These are phyloP conservation scores for Debaryomyces maramus DNA, from an alignment of 805 yeast species.

Conservation along the genomic window DNA sequence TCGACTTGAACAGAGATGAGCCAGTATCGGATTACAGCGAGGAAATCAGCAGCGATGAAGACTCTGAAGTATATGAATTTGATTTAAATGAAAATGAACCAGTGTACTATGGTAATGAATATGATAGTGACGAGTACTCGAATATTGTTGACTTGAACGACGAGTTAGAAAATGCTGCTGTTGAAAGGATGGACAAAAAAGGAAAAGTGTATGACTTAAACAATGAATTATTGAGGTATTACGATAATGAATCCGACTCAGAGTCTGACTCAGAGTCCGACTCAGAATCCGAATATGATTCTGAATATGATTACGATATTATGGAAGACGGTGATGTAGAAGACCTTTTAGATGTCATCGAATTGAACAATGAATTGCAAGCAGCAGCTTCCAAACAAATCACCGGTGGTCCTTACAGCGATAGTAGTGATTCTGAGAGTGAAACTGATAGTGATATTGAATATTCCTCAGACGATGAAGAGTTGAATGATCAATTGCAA, in stretches of 20 bases:
- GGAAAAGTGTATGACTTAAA: slow-evolving; percentile 29
- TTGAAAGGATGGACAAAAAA: slow-evolving; percentile 25
- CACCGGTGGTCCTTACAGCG: slow-evolving; percentile 1
- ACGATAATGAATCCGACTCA: slow-evolving; percentile 26
- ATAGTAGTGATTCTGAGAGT: slow-evolving; percentile 8
- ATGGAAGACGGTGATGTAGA: slow-evolving; percentile 25
- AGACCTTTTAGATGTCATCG: slow-evolving; percentile 34
- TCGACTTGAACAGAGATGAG: slow-evolving; percentile 7
- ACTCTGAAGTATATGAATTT: slow-evolving; percentile 29
- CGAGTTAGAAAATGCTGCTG: slow-evolving; percentile 31
- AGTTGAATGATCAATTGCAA: slow-evolving; percentile 31
- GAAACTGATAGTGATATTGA: slow-evolving; percentile 24
- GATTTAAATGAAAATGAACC: slow-evolving; percentile 20
- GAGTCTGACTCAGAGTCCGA: slow-evolving; percentile 14
- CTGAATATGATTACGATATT: slow-evolving; percentile 9
- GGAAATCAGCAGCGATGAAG: slow-evolving; percentile 10
- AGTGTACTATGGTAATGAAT: slow-evolving; percentile 10
- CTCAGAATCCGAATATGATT: slow-evolving; percentile 11
- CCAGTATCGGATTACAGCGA: slow-evolving; percentile 5
- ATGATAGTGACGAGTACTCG: slow-evolving; percentile 14
- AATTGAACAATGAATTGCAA: slow-evolving; percentile 41
- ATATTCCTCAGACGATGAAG: slow-evolving; percentile 30
- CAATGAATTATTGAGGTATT: slow-evolving; percentile 28
- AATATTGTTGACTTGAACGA: slow-evolving; percentile 32
- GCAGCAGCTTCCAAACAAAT: slow-evolving; percentile 30